Base-by-base conservation (phyloP, 1,284 basidiomycete genomes). In the Ganoderma sinense region DNA sequence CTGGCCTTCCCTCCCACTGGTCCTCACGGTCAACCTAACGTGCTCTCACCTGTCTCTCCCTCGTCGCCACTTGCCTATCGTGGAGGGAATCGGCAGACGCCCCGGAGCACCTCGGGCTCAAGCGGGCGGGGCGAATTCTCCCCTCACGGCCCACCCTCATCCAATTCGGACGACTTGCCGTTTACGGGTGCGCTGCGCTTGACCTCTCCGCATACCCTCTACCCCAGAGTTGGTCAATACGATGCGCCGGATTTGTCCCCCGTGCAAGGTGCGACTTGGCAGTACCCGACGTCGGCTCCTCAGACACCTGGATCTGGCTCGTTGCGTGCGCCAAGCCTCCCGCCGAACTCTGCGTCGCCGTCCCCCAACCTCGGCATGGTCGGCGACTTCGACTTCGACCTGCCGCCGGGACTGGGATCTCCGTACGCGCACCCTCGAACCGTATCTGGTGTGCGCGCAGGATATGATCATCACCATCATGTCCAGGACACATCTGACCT, bases 121-220 rank as follows among this genome's bases (percentile, higher is more conserved):
- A 48, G 63, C 43, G 66, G 56, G 23, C 68, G 31, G 31, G 29
- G 53, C 29, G 53, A 69, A 39, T 33, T 65, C 55, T 63, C 63
- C 31, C 69, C 67, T 14, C 64, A 62, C 23, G 63, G 55, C 36
- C 29, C 26, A 31, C 18, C 55, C 23, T 39, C 60, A 5, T 33
- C 66, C 18, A 61, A 61, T 14, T 56, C 51, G 31, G 23, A 40
- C 53, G 51, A 56, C 36, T 60, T 65, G 2, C 59, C 65, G 39
- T 71, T 67, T 33, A 59, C 69, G n/a, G 65, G 48, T 11, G 65
- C 69, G 36, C n/a, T 65, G 8, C 48, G 33, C 11, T 64, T 65
- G 39, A 39, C 40, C 10, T 39, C 65, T n/a, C 56, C 41, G 5
- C 31, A 20, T 23, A 14, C 41, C 33, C 48, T 45, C 33, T 51